Percentiles rank a stretch among this genome's conserved stretches.
Conservation (phyloP, 2,329 filamentous ascomycete species). For the Sporothrix protearum region DNA sequence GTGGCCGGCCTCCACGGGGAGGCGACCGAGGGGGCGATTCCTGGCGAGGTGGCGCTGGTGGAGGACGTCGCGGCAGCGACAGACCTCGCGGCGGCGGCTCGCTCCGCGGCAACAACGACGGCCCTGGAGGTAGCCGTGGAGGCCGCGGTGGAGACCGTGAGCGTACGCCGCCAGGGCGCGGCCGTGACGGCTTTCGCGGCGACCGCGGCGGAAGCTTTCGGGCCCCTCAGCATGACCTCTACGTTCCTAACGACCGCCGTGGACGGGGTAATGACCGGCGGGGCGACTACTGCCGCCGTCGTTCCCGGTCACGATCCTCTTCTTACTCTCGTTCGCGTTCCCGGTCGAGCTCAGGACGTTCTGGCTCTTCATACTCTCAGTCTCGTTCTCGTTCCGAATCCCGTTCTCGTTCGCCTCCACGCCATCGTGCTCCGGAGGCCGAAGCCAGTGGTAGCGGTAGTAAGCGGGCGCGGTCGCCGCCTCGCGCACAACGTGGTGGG, state of each 20-base stretch:
- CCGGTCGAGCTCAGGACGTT: slow-evolving; percentile 33
- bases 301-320: slow-evolving; percentile 37
- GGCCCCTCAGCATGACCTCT: slow-evolving; percentile 44
- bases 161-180: slow-evolving; percentile 46
- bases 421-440: background rate
- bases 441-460: background rate
- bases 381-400: slow-evolving; percentile 24
- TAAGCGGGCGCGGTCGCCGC: slow-evolving; percentile 19
- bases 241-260: slow-evolving; percentile 50
- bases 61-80: slow-evolving; percentile 46
- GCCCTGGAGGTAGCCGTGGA: slow-evolving; percentile 40
- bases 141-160: slow-evolving; percentile 47
- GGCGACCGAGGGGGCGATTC: slow-evolving; percentile 49
- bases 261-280: slow-evolving; percentile 36
- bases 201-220: slow-evolving; percentile 41
- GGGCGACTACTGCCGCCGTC: slow-evolving; percentile 43
- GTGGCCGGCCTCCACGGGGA: slow-evolving; percentile 23
- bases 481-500: background rate
- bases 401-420: slow-evolving; percentile 9
- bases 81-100: slow-evolving; percentile 31
- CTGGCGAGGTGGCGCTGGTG: slow-evolving; percentile 53
- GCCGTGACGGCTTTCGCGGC: slow-evolving; percentile 42
- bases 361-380: slow-evolving; percentile 36
- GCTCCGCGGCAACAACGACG: slow-evolving; percentile 35
- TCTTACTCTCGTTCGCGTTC: slow-evolving; percentile 29